Conservation (phyloP, 768 basidiomycete species). For the Leccinum pellstonianum region DNA sequence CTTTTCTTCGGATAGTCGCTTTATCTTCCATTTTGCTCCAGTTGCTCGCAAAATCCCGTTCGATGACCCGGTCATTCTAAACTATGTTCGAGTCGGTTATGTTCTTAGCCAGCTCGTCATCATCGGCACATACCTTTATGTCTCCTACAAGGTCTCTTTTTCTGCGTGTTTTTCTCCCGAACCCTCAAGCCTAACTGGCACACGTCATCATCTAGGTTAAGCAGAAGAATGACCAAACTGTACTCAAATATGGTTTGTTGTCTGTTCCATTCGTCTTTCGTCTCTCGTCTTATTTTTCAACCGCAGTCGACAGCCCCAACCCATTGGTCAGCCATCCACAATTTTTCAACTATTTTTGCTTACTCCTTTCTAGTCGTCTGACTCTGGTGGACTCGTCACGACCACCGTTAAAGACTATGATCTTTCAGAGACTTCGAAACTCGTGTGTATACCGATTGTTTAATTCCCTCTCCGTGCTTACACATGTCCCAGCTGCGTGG, state of each 20-base stretch:
- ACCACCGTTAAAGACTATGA: conserved; percentile 95
- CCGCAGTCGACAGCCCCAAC: conserved; percentile 66
- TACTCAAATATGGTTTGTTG: conserved; percentile 86
- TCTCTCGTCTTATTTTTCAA: conserved; percentile 6
- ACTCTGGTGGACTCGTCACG: conserved; percentile 74
- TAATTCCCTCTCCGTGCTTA: neutral
- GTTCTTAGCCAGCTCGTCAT: conserved; percentile 69
- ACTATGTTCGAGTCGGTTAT: conserved; percentile 84
- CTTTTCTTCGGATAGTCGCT: neutral
- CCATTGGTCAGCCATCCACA: conserved; percentile 59
- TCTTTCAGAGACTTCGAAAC: conserved; percentile 81
- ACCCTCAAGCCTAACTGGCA: conserved; percentile 2
- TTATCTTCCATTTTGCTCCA: conserved; percentile 31
- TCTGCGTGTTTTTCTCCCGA: neutral
- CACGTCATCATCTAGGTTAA: conserved; percentile 61
- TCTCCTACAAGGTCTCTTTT: conserved; percentile 59
- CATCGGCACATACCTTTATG: conserved; percentile 76
- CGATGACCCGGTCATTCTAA: conserved; percentile 79
- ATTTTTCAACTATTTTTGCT: neutral
- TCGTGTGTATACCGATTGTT: conserved; percentile 47
- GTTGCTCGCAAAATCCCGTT: conserved; percentile 92
- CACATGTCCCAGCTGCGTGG: conserved; percentile 48
- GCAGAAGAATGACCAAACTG: conserved; percentile 92
- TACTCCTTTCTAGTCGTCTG: conserved; percentile 45
- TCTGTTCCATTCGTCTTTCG: neutral